phyloP scores from a whole-genome alignment of 768 basidiomycete species.

The Tricholomella constricta region DNA sequence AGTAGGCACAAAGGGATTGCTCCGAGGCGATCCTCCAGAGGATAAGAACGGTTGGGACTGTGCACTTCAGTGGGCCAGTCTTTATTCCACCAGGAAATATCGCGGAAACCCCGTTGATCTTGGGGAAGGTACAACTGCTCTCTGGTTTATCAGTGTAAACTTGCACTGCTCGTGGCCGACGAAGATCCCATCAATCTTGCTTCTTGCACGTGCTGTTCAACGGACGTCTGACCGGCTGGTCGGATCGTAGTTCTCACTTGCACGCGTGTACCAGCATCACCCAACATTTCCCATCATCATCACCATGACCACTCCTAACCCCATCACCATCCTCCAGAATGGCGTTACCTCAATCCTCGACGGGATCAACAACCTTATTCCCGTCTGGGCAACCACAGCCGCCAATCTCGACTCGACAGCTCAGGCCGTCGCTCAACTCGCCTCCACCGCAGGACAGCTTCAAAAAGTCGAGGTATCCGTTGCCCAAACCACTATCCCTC shows the following conservation, averaged over 20 bases:
- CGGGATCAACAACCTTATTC: neutral
- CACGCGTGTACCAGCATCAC: neutral
- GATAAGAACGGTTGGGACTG: conserved; percentile 5
- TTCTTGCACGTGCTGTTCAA: conserved; percentile 2
- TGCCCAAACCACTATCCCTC: neutral
- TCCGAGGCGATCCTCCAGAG: conserved; percentile 1
- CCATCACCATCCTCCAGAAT: neutral
- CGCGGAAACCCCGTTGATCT: neutral
- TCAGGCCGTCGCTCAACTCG: neutral
- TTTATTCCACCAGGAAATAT: conserved; percentile 2
- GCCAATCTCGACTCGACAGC: neutral
- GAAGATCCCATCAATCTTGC: neutral
- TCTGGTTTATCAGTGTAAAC: conserved; percentile 1
- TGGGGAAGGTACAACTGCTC: conserved; percentile 5
- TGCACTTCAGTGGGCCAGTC: conserved; percentile 6
- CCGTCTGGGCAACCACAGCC: neutral
- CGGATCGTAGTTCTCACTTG: neutral
- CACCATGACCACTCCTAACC: neutral
- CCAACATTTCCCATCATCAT: neutral
- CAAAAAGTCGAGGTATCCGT: neutral
- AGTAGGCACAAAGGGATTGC: conserved; percentile 1
- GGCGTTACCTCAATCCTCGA: conserved; percentile 1
- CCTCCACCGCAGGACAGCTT: neutral
- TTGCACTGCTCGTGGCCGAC: neutral
- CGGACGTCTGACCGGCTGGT: neutral